These are phyloP conservation scores for Neurospora sp. DNA, from an alignment of 495 filamentous ascomycete genomes.

Conservation along the genomic window DNA sequence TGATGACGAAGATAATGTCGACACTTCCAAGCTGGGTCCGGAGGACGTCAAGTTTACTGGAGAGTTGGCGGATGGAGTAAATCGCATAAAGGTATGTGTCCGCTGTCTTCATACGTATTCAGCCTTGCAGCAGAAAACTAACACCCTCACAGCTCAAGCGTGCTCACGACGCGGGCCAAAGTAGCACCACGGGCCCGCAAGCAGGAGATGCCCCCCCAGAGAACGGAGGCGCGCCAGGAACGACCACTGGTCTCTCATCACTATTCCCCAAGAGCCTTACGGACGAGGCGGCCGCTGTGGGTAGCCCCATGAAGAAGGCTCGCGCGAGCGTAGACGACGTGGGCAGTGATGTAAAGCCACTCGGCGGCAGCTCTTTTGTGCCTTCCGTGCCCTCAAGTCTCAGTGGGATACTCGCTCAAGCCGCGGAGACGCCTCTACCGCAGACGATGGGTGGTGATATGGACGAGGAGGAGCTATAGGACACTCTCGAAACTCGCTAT, in stretches of 20 bases:
- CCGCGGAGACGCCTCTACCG: not conserved
- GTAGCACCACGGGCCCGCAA: slow-evolving; percentile 34
- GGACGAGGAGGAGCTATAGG: not conserved
- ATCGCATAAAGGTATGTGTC: slow-evolving; percentile 74
- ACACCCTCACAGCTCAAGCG: slow-evolving; percentile 68
- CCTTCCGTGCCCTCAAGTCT: not conserved
- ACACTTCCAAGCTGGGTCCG: slow-evolving; percentile 46
- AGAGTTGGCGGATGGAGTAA: slow-evolving; percentile 81
- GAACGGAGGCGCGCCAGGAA: slow-evolving; percentile 23
- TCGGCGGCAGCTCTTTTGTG: not conserved
- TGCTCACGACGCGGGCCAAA: slow-evolving; percentile 76
- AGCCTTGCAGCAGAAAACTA: not conserved
- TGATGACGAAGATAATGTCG: slow-evolving; percentile 58
- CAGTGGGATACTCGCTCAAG: not conserved
- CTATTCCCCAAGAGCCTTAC: slow-evolving; percentile 26
- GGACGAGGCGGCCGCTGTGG: slow-evolving; percentile 44
- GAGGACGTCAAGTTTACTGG: slow-evolving; percentile 79
- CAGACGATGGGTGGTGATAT: not conserved
- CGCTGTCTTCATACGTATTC: no score
- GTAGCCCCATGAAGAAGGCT: slow-evolving; percentile 78
- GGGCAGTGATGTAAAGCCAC: slow-evolving; percentile 2
- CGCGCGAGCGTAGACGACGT: slow-evolving; percentile 49
- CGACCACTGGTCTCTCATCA: slow-evolving; percentile 15
- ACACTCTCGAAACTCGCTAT: not conserved
- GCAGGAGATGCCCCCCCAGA: slow-evolving; percentile 26